Conservation (phyloP, 1,284 basidiomycete species). For the Ustilago bromivora region DNA sequence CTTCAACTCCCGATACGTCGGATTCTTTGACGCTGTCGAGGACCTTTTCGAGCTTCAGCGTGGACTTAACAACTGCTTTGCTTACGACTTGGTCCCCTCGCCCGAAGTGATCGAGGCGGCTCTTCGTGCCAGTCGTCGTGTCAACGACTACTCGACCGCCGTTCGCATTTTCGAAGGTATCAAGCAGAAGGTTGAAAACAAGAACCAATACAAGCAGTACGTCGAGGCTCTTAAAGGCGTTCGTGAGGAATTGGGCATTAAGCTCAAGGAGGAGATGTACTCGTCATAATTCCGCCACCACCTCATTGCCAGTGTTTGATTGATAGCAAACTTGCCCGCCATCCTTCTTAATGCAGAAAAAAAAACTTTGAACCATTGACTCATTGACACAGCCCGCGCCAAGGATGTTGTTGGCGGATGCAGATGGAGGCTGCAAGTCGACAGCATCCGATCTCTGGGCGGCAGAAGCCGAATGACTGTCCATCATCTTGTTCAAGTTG, state of each 20-base stretch:
- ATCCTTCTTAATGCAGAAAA: neutral
- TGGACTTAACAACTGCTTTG: conserved; percentile 98
- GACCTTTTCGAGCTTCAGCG: conserved; percentile 89
- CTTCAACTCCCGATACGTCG: conserved; percentile 91
- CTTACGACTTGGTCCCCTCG: conserved; percentile 95
- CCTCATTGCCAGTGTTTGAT: neutral
- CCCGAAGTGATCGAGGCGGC: conserved; percentile 90
- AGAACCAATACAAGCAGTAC: conserved; percentile 68
- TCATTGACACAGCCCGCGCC: neutral
- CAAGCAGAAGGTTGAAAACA: conserved; percentile 69
- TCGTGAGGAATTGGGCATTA: conserved; percentile 64
- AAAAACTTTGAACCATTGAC: neutral
- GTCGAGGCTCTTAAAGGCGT: conserved; percentile 64
- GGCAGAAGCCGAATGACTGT: too few relatives aligned
- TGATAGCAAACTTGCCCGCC: neutral
- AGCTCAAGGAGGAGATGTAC: conserved; percentile 67
- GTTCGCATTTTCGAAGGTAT: conserved; percentile 84
- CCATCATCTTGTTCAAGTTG: too few relatives aligned
- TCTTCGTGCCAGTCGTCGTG: conserved; percentile 86
- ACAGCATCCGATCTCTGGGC: too few relatives aligned
- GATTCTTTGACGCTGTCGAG: conserved; percentile 90
- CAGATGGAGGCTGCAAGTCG: neutral
- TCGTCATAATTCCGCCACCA: conserved; percentile 22
- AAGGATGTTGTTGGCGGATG: neutral
- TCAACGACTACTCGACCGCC: conserved; percentile 96